Evolutionary conservation across 148 eudicot genomes (phyloP), one percentile per base, ranked within the genome.

Genomic region (Silene conica): DNA sequence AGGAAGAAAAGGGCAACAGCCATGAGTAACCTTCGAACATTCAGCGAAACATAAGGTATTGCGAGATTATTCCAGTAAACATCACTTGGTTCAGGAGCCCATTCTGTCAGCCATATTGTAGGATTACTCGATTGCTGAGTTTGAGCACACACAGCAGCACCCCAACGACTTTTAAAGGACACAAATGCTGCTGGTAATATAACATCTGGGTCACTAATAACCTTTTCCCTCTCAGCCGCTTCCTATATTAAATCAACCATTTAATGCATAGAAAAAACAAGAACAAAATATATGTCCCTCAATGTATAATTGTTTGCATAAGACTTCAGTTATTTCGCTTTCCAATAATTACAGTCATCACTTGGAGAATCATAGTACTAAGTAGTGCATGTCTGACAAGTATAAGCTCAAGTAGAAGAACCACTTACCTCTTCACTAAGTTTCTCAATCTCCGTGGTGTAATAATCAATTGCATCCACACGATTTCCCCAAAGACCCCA

Each of bases 101-200:
- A 95, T 60, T 95, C 87, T 3, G 98, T 88, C 78, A 95, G 82
- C 98, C 98, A 95, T 74, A 83, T 70, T 15, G 97, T 92, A 8
- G 97, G 94, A 79, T 95, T 89, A 65, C 84, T 88, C 43, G 96
- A 71, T 80, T 95, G 99, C 72, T 88, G 90, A 61, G 99, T 95
- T 86, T 95, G 99, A 80, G 98, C 98, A 84, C 98, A 95, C 46
- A 95, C 92, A 74, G 96, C 98, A 67, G 97, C 96, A 67, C 96
- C 98, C 98, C 98, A 95, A 67, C 98, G 86, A 25, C 85, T 82
- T 78, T 79, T 92, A 66, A 95, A 95, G 10, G 98, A 95, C 63
- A 95, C 98, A 87, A 95, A 95, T 65, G 98, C 98, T n/a, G 92
- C 92, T 4, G 98, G 97, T 63, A 95, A 77, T 74, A 95, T 77